Percentiles rank a stretch among this genome's conserved stretches.
phyloP scores from a whole-genome alignment of 257 asterid species.

The Jacaranda copaia region DNA sequence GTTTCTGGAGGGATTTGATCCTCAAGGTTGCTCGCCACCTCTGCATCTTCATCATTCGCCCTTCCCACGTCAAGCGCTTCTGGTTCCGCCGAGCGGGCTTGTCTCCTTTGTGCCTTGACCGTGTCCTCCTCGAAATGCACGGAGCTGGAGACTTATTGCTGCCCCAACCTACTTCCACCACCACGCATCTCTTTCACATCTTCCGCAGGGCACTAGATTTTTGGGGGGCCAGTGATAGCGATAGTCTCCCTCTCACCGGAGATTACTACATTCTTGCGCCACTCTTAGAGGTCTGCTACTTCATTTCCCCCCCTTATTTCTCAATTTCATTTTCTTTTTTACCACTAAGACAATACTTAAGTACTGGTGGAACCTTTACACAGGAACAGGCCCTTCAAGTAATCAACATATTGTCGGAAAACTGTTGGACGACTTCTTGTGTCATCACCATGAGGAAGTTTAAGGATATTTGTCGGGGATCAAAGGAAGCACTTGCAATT shows the following conservation, averaged over 20 bases:
- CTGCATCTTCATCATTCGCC: slow-evolving; percentile 60
- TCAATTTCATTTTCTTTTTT: not conserved
- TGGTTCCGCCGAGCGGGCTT: slow-evolving; percentile 78
- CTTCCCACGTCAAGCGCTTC: slow-evolving; percentile 53
- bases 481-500: slow-evolving; percentile 66
- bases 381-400: slow-evolving; percentile 72
- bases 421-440: slow-evolving; percentile 77
- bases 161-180: slow-evolving; percentile 37
- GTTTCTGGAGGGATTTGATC: slow-evolving; percentile 83
- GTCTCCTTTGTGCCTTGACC: slow-evolving; percentile 78
- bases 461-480: slow-evolving; percentile 65
- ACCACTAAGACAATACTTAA: not conserved
- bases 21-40: slow-evolving; percentile 70
- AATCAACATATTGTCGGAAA: slow-evolving; percentile 59
- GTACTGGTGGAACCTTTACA: not conserved
- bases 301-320: not conserved
- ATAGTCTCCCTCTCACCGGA: slow-evolving; percentile 43
- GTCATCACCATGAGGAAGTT: slow-evolving; percentile 71
- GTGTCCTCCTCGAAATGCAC: slow-evolving; percentile 76
- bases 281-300: slow-evolving; percentile 56
- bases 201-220: slow-evolving; percentile 53
- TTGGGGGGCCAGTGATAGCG: slow-evolving; percentile 37
- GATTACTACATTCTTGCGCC: slow-evolving; percentile 58
- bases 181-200: slow-evolving; percentile 51
- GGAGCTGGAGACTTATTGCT: slow-evolving; percentile 69